Conservation (phyloP, 2,329 filamentous ascomycete genomes). For the Trichoderma semiorbis region DNA sequence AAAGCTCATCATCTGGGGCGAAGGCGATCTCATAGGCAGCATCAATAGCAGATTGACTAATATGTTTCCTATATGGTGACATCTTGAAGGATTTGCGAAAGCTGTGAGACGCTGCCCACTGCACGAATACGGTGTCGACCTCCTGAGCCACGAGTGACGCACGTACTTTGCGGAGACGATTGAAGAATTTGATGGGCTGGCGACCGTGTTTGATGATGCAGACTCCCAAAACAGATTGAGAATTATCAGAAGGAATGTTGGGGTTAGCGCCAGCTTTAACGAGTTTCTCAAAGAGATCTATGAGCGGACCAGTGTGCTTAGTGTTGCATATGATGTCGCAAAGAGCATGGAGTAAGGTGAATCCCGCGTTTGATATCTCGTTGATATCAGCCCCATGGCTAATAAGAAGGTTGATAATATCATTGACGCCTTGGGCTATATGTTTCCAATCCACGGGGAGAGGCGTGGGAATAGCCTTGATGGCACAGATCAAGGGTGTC, state of each 20-base stretch:
- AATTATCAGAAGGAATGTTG: neutral
- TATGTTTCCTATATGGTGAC: neutral
- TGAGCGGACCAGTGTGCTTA: neutral
- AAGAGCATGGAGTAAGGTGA: neutral
- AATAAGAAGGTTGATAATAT: neutral
- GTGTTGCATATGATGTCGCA: neutral
- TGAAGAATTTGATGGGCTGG: neutral
- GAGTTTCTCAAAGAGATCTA: neutral
- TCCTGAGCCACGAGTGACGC: slow-evolving; percentile 12
- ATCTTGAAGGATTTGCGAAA: neutral
- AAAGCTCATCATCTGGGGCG: neutral
- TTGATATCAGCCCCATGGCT: neutral
- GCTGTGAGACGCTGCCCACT: neutral
- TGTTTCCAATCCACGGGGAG: neutral
- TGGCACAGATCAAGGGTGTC: neutral
- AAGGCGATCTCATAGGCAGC: neutral
- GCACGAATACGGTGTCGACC: neutral
- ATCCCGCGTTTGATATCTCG: neutral
- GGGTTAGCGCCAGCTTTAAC: neutral
- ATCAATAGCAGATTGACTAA: neutral
- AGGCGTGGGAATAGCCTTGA: neutral
- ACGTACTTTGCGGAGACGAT: neutral
- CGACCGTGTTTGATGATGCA: neutral
- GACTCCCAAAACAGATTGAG: neutral
- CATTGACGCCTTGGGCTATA: neutral